Conservation (phyloP, 1,139 yeast species). For the Zhuliangozyma blackwelliae region DNA sequence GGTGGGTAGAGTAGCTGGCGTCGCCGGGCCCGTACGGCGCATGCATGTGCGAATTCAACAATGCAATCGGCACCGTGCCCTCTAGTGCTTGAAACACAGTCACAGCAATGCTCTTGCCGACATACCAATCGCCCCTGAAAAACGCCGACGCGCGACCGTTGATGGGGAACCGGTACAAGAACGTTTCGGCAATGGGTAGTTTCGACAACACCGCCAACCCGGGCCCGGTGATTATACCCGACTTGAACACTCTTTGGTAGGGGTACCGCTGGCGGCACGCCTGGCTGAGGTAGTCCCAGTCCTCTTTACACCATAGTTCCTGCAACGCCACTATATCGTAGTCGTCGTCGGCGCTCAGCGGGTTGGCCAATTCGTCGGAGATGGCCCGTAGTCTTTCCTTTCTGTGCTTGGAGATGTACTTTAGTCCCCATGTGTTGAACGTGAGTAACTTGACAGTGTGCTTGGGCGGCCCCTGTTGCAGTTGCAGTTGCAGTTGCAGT, state of each 20-base stretch:
- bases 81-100: slow-evolving; percentile 46
- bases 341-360: slow-evolving; percentile 31
- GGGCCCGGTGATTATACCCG: slow-evolving; percentile 91
- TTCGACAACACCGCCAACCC: slow-evolving; percentile 84
- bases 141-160: slow-evolving; percentile 95
- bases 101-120: slow-evolving; percentile 85
- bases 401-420: slow-evolving; percentile 70
- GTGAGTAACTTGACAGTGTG: slow-evolving; percentile 48
- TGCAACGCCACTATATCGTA: slow-evolving; percentile 88
- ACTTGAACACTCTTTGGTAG: slow-evolving; percentile 62
- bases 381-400: slow-evolving; percentile 65
- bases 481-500: neutral
- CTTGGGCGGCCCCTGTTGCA: too few relatives aligned
- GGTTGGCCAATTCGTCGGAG: slow-evolving; percentile 57
- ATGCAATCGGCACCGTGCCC: slow-evolving; percentile 58
- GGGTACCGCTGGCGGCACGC: slow-evolving; percentile 52
- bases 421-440: slow-evolving; percentile 86
- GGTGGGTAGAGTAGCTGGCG: slow-evolving; percentile 83
- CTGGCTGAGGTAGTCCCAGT: slow-evolving; percentile 62
- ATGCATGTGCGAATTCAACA: slow-evolving; percentile 92
- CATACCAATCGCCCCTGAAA: slow-evolving; percentile 95
- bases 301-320: slow-evolving; percentile 87
- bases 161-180: slow-evolving; percentile 78
- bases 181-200: slow-evolving; percentile 76
- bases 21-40: slow-evolving; percentile 93